phyloP scores from a whole-genome alignment of 164 flowering plant genomes.

The Vitis riparia region DNA sequence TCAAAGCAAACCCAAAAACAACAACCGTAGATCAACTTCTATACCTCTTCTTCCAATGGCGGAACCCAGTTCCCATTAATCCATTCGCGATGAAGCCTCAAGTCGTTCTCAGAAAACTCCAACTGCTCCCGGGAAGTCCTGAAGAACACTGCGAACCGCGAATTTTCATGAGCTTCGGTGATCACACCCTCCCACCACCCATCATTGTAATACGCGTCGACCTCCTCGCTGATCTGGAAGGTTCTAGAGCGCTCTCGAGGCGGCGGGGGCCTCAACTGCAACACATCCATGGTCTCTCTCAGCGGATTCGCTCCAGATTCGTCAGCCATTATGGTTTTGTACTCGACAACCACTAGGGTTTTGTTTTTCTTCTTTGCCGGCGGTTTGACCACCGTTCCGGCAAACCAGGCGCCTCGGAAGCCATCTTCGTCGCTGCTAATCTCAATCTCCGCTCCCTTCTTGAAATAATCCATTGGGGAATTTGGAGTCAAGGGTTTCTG shows the following conservation, averaged over 20 bases:
- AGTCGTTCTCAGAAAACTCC: constrained; percentile 25
- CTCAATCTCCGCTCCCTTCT: constrained; percentile 26
- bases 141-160: constrained; percentile 38
- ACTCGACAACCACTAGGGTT: constrained; percentile 31
- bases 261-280: constrained; percentile 36
- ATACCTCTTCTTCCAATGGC: constrained; percentile 22
- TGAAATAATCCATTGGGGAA: constrained; percentile 14
- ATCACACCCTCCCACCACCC: constrained; percentile 67
- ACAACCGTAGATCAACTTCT: constrained; percentile 11
- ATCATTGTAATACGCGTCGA: constrained; percentile 47
- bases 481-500: not conserved
- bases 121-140: constrained; percentile 33
- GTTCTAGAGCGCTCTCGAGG: constrained; percentile 24
- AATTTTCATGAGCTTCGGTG: constrained; percentile 21
- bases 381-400: constrained; percentile 30
- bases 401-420: constrained; percentile 46
- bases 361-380: constrained; percentile 1
- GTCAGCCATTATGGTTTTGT: constrained; percentile 28
- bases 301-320: constrained; percentile 19
- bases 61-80: constrained; percentile 49
- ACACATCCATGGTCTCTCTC: constrained; percentile 24
- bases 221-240: constrained; percentile 37
- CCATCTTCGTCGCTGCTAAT: constrained; percentile 44
- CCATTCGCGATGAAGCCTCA: constrained; percentile 63
- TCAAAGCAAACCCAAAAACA: constrained; percentile 4